Evolutionary conservation across 768 basidiomycete species (phyloP), one percentile per base, ranked within the genome.

Genomic region (Imleria badia): DNA sequence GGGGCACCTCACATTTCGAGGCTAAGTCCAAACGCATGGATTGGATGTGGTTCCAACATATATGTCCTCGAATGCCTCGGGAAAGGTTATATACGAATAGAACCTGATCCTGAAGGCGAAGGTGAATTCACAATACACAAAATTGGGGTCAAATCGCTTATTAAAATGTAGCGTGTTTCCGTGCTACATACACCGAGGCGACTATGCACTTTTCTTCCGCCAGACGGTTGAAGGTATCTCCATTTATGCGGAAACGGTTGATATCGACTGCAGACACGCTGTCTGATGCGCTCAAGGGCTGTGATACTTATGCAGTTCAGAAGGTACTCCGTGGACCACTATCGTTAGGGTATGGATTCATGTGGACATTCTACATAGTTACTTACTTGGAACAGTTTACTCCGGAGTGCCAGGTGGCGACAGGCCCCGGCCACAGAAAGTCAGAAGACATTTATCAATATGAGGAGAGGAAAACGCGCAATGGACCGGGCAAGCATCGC

Each of bases 31-130:
- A 77, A 81, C 59, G 82, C 88, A 6, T 94, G 94, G 94, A 86
- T 96, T 9, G 82, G 83, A 3, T 91, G 89, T 61, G 90, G 92
- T 8, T 74, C 76, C 5, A 78, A 84, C 34, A 68, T 82, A 15
- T 89, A 87, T 67, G 80, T 95, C 9, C 75, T 95, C 3, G 88
- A 91, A 64, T 85, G 86, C 57, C 69, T 90, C n/a, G 82, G 81
- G 13, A 80, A 78, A 56, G 91, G 91, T 2, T 77, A 80, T 61
- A 73, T 94, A 46, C 82, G 84, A 39, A 75, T 94, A 14, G 81
- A 84, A 53, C 79, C 75, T 5, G 62, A 67, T 1, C 50, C 71
- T 45, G 74, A 64, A 48, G 67, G 72, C 48, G 69, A 72, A 63
- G 72, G 78, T 76, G 51, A 54, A 60, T 41, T 11, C 44, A 48